A percentile compares a stretch with the other conserved stretches of the same genome.
phyloP scores from a whole-genome alignment of 352 stramenopile species.

The Globisporangium cystogenes region DNA sequence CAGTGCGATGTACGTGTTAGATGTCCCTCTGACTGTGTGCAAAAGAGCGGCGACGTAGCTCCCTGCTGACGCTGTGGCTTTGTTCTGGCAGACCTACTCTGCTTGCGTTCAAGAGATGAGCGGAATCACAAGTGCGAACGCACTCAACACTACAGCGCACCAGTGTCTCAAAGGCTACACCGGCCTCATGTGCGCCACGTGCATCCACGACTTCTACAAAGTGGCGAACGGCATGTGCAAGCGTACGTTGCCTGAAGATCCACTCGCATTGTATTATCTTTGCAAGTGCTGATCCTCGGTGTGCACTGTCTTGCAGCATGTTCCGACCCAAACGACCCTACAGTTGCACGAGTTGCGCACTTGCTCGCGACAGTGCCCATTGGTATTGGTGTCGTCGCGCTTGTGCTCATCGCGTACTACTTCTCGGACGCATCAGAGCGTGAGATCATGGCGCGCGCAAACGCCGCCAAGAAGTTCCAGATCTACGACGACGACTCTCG shows the following conservation, averaged over 20 bases:
- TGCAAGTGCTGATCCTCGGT: background rate
- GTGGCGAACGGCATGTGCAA: conserved; percentile 52
- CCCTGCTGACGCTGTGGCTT: background rate
- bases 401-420: conserved; percentile 32
- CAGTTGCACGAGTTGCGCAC: conserved; percentile 23
- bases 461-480: conserved; percentile 49
- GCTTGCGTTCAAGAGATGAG: conserved; percentile 19
- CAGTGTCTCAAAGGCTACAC: conserved; percentile 49
- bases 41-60: background rate
- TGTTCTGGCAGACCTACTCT: conserved; percentile 16
- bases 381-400: conserved; percentile 20
- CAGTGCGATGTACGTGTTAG: conserved; percentile 38
- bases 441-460: conserved; percentile 41
- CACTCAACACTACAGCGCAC: conserved; percentile 10
- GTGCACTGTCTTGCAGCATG: conserved; percentile 16
- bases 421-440: conserved; percentile 46
- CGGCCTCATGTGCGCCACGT: conserved; percentile 46
- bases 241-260: conserved; percentile 18
- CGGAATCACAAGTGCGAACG: conserved; percentile 6
- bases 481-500: conserved; percentile 24
- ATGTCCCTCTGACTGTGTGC: background rate
- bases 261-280: background rate
- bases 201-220: conserved; percentile 43
- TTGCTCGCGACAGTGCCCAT: conserved; percentile 44
- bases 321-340: conserved; percentile 30